Percentiles rank a stretch among this genome's conserved stretches.
Evolutionary conservation across 495 filamentous ascomycete genomes (phyloP).

Genomic region (Evernia prunastri): DNA sequence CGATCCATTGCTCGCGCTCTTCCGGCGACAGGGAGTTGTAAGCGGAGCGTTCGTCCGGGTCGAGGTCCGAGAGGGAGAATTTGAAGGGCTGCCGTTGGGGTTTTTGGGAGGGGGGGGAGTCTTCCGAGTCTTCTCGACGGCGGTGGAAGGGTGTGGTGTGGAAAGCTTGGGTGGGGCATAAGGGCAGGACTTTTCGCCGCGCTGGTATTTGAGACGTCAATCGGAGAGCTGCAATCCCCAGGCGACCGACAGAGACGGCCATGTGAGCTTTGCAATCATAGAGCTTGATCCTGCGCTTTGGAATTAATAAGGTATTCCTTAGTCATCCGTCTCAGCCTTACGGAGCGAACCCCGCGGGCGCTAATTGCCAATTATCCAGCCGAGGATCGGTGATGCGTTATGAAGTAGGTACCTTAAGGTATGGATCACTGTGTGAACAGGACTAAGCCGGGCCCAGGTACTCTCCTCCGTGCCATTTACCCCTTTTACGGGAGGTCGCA

Average conservation of each 20-base stretch:
- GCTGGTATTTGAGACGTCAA: constrained; percentile 21
- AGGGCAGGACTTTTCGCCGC: constrained; percentile 19
- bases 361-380: not conserved
- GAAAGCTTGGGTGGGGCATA: constrained; percentile 35
- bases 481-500: too few species aligned
- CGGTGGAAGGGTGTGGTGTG: constrained; percentile 36
- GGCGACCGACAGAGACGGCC: constrained; percentile 32
- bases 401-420: too few species aligned
- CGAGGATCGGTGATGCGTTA: too few species aligned
- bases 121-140: constrained; percentile 37
- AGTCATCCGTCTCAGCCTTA: not conserved
- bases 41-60: constrained; percentile 38
- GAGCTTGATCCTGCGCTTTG: not conserved
- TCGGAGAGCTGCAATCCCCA: constrained; percentile 28
- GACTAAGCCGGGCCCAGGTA: too few species aligned
- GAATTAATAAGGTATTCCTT: not conserved
- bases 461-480: too few species aligned
- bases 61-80: constrained; percentile 31
- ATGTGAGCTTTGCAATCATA: constrained; percentile 23
- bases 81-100: constrained; percentile 30
- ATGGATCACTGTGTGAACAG: too few species aligned
- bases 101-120: constrained; percentile 34
- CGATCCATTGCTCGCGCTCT: constrained; percentile 35
- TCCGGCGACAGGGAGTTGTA: constrained; percentile 45
- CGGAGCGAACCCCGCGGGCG: not conserved